A percentile compares a stretch with the other conserved stretches of the same genome.
phyloP scores from a whole-genome alignment of 2,329 filamentous ascomycete species.

The Sporothrix inflata region DNA sequence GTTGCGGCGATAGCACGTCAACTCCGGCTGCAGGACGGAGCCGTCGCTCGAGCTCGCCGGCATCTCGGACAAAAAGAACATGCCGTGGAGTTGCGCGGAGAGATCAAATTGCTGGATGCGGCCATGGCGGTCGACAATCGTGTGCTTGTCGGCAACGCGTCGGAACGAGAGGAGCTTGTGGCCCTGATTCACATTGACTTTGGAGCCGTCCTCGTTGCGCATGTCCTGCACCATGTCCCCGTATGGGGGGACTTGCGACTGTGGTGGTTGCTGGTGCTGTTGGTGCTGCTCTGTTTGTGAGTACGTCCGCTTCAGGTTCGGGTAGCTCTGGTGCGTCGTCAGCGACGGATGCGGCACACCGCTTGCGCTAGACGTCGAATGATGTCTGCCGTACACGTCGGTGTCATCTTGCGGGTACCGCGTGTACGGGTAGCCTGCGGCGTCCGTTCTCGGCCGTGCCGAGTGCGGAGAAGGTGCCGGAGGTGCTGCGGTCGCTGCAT shows the following conservation, averaged over 20 bases:
- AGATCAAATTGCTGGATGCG: conserved; percentile 64
- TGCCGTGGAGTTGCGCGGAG: conserved; percentile 78
- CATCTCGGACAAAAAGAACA: conserved; percentile 87
- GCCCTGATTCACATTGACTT: conserved; percentile 62
- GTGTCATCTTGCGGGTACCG: conserved; percentile 60
- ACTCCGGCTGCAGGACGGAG: conserved; percentile 69
- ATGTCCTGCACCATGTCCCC: conserved; percentile 65
- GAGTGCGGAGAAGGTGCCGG: conserved; percentile 50
- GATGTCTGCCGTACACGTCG: conserved; percentile 57
- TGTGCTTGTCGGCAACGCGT: conserved; percentile 61
- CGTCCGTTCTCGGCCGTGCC: conserved; percentile 54
- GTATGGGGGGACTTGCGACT: conserved; percentile 48
- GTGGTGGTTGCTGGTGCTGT: conserved; percentile 22
- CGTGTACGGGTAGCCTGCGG: conserved; percentile 55
- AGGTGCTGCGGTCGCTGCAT: conserved; percentile 37
- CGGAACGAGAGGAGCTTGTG: conserved; percentile 64
- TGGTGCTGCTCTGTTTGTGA: conserved; percentile 52
- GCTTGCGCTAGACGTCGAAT: conserved; percentile 29
- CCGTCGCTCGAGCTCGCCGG: conserved; percentile 65
- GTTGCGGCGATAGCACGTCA: conserved; percentile 95
- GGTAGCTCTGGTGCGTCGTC: conserved; percentile 56
- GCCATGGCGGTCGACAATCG: conserved; percentile 62
- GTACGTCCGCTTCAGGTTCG: conserved; percentile 61
- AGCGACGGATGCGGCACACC: conserved; percentile 45
- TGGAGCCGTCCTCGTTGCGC: conserved; percentile 57